Base-by-base conservation (phyloP, 1,284 basidiomycete genomes). In the Cerrena zonata region DNA sequence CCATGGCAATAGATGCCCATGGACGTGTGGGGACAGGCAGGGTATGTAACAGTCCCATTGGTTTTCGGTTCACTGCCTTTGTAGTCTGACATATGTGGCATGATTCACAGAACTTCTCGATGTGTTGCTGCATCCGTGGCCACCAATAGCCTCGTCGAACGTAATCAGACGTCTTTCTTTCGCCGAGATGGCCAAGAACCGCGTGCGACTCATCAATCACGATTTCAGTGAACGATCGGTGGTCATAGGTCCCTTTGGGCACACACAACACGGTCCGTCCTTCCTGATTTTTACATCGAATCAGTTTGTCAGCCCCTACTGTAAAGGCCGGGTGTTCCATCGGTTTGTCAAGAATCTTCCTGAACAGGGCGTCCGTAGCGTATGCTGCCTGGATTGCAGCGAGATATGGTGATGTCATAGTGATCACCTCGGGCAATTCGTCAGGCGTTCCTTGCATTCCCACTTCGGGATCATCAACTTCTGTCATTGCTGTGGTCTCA, bases 1-100 rank as follows among this genome's bases (percentile, higher is more conserved):
- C 70, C n/a, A 72, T 65, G 0, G 59, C 64, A 0, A 71, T 68
- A 1, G 57, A 49, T 34, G 61, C 53, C 66, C 66, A 69, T 11
- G 67, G 65, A 1, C 55, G 47, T 0, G 36, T 48, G 2, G 64
- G 61, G 0, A 66, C 56, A 13, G 51, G 48, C 2, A 69, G 43
- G 0, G 56, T 27, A 3, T 59, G 48, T 10, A 69, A 47, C 7
- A 64, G 37, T n/a, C 67, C 66, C 19, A 54, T 51, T 1, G 64
- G 61, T 3, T 30, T 30, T 19, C 56, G 50, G 18, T 54, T 64
- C 4, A 18, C 39, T 2, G 61, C 42, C 49, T 69, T 69, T 0
- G 53, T 53, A 0, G 56, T 56, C 15, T 52, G 47, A 45, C 68
- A 69, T 2, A 55, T 58, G 1, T 38, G 18, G 38, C 68, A 69